These are phyloP conservation scores for Maudiozyma bulderi DNA, from an alignment of 805 yeast genomes.

Conservation along the genomic window DNA sequence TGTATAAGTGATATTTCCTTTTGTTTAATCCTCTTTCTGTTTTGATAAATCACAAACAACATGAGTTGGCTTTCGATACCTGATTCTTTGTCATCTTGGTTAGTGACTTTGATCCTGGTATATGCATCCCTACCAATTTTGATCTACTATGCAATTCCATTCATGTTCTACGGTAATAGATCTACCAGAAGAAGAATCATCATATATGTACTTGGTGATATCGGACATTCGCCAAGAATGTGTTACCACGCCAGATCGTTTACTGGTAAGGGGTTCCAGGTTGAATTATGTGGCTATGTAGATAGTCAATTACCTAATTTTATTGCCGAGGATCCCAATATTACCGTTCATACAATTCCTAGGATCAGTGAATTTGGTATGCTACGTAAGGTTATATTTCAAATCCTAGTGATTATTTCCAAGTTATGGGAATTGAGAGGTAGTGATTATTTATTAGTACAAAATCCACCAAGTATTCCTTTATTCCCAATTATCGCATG, in stretches of 20 bases:
- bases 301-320: constrained; percentile 46
- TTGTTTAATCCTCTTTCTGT: too few relatives aligned
- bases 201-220: constrained; percentile 81
- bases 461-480: constrained; percentile 92
- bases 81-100: constrained; percentile 4
- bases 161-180: constrained; percentile 26
- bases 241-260: constrained; percentile 79
- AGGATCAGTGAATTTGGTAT: constrained; percentile 9
- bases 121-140: constrained; percentile 36
- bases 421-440: constrained; percentile 48
- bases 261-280: constrained; percentile 56
- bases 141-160: constrained; percentile 29
- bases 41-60: too few relatives aligned
- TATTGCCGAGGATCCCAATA: constrained; percentile 40
- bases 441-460: constrained; percentile 61
- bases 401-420: constrained; percentile 37
- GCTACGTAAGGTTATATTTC: constrained; percentile 46
- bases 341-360: constrained; percentile 38
- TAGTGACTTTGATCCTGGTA: constrained; percentile 21
- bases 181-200: constrained; percentile 46
- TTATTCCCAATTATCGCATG: constrained; percentile 53
- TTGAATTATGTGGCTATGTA: constrained; percentile 76
- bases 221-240: constrained; percentile 94
- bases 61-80: constrained; percentile 2
- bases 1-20: too few relatives aligned